A percentile compares a stretch with the other conserved stretches of the same genome.
These are phyloP conservation scores for Monilinia vaccinii-corymbosi DNA, from an alignment of 2,329 filamentous ascomycete genomes.

Conservation along the genomic window DNA sequence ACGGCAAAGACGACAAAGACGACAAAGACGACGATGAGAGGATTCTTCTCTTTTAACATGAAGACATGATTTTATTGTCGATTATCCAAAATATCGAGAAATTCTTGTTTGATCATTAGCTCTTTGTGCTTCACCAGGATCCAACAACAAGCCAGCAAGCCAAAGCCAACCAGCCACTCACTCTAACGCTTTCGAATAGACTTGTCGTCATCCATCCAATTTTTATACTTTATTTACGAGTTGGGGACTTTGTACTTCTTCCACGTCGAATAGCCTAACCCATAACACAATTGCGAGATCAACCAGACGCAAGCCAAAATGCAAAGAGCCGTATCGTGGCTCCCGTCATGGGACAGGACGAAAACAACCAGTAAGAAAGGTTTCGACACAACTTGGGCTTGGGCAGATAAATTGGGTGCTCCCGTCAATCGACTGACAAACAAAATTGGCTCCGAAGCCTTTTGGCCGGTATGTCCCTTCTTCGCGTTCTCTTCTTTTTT, in stretches of 20 bases:
- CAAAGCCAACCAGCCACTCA: too few species aligned
- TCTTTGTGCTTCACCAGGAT: not conserved
- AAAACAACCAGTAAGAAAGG: conserved; percentile 51
- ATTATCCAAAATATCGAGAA: not conserved
- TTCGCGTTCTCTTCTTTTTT: too few species aligned
- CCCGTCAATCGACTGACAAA: conserved; percentile 78
- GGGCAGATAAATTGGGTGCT: conserved; percentile 56
- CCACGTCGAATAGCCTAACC: conserved; percentile 8
- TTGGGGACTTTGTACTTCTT: not conserved
- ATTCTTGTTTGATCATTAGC: not conserved
- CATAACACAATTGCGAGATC: conserved; percentile 17
- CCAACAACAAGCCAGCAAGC: not conserved
- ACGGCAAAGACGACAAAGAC: not conserved
- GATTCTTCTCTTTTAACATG: not conserved
- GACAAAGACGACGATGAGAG: not conserved
- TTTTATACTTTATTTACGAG: not conserved
- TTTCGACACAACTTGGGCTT: conserved; percentile 65
- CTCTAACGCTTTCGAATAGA: not conserved
- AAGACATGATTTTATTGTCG: not conserved
- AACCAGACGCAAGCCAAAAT: conserved; percentile 23
- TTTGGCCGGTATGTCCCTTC: conserved; percentile 50
- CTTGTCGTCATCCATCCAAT: conserved; percentile 1
- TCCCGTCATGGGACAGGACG: conserved; percentile 43
- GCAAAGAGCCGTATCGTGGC: conserved; percentile 28
- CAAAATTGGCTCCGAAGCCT: conserved; percentile 70